These are phyloP conservation scores for Flaveria trinervia DNA, from an alignment of 129 eudicot genomes.

Conservation along the genomic window DNA sequence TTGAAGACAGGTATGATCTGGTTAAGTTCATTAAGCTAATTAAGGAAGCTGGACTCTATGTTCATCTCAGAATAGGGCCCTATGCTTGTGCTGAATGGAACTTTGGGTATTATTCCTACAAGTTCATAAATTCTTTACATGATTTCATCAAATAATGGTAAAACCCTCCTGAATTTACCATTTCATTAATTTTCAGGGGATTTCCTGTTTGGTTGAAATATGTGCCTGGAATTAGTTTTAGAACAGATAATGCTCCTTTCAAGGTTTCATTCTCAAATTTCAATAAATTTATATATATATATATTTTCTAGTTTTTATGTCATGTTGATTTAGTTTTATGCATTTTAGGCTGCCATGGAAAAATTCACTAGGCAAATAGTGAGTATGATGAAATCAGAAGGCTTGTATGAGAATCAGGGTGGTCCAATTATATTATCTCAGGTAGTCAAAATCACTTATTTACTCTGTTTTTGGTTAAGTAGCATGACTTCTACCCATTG, in stretches of 20 bases:
- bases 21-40: slow-evolving; percentile 91
- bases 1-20: slow-evolving; percentile 91
- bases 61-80: slow-evolving; percentile 95
- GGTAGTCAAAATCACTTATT: slow-evolving; percentile 46
- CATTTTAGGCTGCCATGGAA: slow-evolving; percentile 83
- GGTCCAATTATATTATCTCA: slow-evolving; percentile 97
- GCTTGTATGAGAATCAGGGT: slow-evolving; percentile 78
- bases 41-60: slow-evolving; percentile 89
- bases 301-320: slow-evolving; percentile 4
- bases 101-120: slow-evolving; percentile 67
- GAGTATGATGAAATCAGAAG: slow-evolving; percentile 86
- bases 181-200: slow-evolving; percentile 59
- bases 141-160: neutral
- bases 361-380: slow-evolving; percentile 86
- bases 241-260: slow-evolving; percentile 95
- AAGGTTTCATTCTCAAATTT: slow-evolving; percentile 53
- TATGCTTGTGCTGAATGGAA: slow-evolving; percentile 99
- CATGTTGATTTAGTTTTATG: slow-evolving; percentile 2
- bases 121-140: neutral
- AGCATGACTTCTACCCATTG: neutral
- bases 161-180: slow-evolving; percentile 1
- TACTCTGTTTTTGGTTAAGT: neutral
- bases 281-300: neutral
- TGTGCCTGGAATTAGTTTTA: slow-evolving; percentile 92
- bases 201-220: slow-evolving; percentile 99